Base-by-base conservation (phyloP, 805 yeast genomes). In the Ogataea nonfermentans region DNA sequence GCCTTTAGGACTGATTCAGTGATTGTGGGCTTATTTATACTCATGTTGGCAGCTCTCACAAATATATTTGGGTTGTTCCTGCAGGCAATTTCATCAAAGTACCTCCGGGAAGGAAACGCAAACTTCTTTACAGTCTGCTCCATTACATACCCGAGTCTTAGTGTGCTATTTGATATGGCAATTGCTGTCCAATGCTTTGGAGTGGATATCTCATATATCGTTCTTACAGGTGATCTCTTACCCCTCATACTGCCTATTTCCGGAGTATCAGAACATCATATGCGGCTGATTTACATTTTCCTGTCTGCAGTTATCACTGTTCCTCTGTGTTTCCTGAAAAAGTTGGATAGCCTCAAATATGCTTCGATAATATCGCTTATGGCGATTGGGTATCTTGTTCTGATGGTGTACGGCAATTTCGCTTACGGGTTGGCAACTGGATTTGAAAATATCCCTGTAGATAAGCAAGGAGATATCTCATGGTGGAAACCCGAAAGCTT, bases 161-260 rank as follows among this genome's bases (percentile, higher is more conserved):
- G 84, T 4, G 71, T 84, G 5, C 53, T 84, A n/a, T 85, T 84
- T 55, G 93, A 85, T 61, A 61, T 79, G 16, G 84, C 88, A 24
- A 83, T 85, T 57, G 76, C 82, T 24, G 67, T 83, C 32, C 89
- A 85, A 62, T 83, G 91, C 57, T 85, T 81, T 62, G 95, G 95
- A 16, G 89, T 81, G 12, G 81, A 82, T 3, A 67, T 85, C 10
- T 73, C 81, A 32, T 85, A 85, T 53, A 57, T 85, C 43, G 85
- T 85, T 12, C 71, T 85, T 37, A 77, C 84, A 37, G 93, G 93
- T 9, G 93, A 84, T 55, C 65, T 85, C 39, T 76, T 84, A 70
- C 91, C 91, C 4, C 67, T 76, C 13, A 69, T 77, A 24, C 35
- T 49, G 4, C 56, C 63, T 3, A 59, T 73, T 57, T 68, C 68